phyloP scores from a whole-genome alignment of 2,329 filamentous ascomycete species.

The Calonectria pseudoreteaudii region DNA sequence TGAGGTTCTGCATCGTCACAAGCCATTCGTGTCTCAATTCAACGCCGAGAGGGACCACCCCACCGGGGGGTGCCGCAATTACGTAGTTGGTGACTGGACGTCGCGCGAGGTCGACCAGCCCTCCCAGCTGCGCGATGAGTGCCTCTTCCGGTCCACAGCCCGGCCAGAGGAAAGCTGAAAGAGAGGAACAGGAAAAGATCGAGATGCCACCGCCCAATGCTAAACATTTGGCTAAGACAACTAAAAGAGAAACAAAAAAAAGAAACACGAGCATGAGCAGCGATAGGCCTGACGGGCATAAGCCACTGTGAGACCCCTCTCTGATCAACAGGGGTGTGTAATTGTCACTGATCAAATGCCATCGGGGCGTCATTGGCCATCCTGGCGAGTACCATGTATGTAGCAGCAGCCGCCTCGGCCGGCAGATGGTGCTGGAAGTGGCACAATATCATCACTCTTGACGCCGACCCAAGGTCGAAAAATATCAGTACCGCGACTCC shows the following conservation, averaged over 20 bases:
- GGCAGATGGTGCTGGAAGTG: constrained; percentile 10
- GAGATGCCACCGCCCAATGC: constrained; percentile 1
- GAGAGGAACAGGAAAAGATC: background rate
- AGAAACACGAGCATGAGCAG: background rate
- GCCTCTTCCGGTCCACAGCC: background rate
- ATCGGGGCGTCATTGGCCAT: constrained; percentile 7
- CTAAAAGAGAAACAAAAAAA: constrained; percentile 4
- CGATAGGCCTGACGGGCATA: constrained; percentile 16
- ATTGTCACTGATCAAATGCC: background rate
- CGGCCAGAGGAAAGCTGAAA: background rate
- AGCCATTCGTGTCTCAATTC: constrained; percentile 18
- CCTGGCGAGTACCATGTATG: background rate
- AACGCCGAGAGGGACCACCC: constrained; percentile 20
- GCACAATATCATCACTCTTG: background rate
- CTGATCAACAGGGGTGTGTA: constrained; percentile 6
- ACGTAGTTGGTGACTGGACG: constrained; percentile 26
- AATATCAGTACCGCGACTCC: constrained; percentile 13
- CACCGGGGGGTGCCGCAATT: constrained; percentile 27
- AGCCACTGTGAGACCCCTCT: constrained; percentile 12
- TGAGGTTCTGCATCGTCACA: constrained; percentile 19
- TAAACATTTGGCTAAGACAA: background rate
- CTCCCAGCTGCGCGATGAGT: constrained; percentile 1
- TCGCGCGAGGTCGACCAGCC: background rate
- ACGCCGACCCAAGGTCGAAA: background rate
- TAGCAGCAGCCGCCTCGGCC: constrained; percentile 23